Evolutionary conservation across 768 basidiomycete species (phyloP), one percentile per base, ranked within the genome.

Genomic region (Crepidotus variabilis): DNA sequence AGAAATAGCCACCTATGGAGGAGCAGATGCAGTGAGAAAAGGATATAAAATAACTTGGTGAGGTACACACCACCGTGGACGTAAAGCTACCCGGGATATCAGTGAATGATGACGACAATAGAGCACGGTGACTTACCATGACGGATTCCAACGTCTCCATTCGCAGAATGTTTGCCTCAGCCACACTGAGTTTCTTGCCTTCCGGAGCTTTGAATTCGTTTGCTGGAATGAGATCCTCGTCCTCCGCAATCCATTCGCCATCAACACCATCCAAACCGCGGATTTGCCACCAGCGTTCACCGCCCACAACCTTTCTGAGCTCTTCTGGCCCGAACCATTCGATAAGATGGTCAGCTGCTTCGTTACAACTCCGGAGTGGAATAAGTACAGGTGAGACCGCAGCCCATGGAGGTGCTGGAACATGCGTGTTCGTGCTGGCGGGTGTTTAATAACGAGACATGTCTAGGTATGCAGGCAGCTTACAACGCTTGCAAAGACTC

Each of bases 211-310:
- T 57, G 7, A 59, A 45, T 33, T 61, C 60, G 1, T 61, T 58
- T 18, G 65, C 59, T 7, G 49, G 57, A 35, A 51, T 59, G 24
- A 84, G 61, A 57, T 76, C 78, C 35, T 78, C 73, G 59, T 77
- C 77, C 61, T 83, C 77, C 0, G 82, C 78, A 24, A 85, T 74
- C 83, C 83, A 84, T 65, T 85, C 83, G 2, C 73, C 82, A 57
- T 90, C 87, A 1, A 90, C 72, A 1, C 88, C 88, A 54, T 82
- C 78, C 28, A 88, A 70, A 6, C 86, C 86, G 39, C 88, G 78
- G 32, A 90, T 84, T 69, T 91, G 89, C 91, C 90, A 92, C 91
- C 90, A 93, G 55, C 84, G 76, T 55, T 83, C 82, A 2, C 90
- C 91, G 23, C 91, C 91, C 9, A 88, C 85, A 13, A 89, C 80